Evolutionary conservation across 257 asterid genomes (phyloP).

Genomic region (Catharanthus roseus): DNA sequence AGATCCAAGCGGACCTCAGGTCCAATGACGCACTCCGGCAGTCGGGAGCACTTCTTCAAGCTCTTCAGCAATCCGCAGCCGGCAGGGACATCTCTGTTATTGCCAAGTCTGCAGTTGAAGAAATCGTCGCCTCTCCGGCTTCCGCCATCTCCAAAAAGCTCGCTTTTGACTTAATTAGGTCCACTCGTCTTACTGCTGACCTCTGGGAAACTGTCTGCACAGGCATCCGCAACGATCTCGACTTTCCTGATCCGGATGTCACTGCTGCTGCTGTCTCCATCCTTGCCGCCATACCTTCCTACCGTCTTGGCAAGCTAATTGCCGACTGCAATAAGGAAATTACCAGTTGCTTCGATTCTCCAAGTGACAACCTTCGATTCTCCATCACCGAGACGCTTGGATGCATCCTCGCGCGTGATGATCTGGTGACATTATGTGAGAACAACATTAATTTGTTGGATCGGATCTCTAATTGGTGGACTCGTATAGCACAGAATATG

Average conservation of each 20-base stretch:
- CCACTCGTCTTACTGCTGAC: constrained; percentile 82
- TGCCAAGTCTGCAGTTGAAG: constrained; percentile 88
- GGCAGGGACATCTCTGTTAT: constrained; percentile 83
- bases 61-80: constrained; percentile 91
- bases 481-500: constrained; percentile 66
- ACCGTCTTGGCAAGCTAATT: constrained; percentile 77
- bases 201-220: constrained; percentile 74
- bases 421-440: constrained; percentile 75
- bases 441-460: constrained; percentile 74
- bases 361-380: constrained; percentile 65
- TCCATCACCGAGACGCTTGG: constrained; percentile 84
- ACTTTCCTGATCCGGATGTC: constrained; percentile 87
- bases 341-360: constrained; percentile 72
- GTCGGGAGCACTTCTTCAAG: constrained; percentile 85
- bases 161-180: constrained; percentile 80
- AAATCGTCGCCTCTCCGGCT: constrained; percentile 89
- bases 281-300: constrained; percentile 77
- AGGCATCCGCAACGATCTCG: constrained; percentile 78
- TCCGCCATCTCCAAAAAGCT: constrained; percentile 84
- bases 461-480: constrained; percentile 85
- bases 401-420: constrained; percentile 81
- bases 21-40: constrained; percentile 91
- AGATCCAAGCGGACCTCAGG: constrained; percentile 91
- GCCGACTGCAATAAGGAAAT: constrained; percentile 68
- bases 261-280: constrained; percentile 86